Conservation (phyloP, 371 early-diverging fungal genomes). For the Mortierella sp. region DNA sequence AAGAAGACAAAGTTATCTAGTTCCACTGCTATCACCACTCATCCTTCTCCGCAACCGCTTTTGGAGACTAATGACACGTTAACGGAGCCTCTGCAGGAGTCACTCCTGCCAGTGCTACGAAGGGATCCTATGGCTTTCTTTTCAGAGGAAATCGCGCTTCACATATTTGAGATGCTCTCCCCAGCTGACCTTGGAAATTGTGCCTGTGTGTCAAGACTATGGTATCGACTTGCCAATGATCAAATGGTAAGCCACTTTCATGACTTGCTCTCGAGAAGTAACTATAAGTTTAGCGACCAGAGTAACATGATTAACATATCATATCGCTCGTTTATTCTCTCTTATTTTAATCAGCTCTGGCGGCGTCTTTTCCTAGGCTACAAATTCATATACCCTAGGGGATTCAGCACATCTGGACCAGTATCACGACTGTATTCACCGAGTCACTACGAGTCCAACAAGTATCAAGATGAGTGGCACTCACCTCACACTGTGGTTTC, state of each 20-base stretch:
- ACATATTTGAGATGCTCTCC: constrained; percentile 34
- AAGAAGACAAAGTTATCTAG: neutral
- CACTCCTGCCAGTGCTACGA: neutral
- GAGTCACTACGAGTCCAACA: neutral
- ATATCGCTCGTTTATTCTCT: neutral
- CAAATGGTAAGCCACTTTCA: constrained; percentile 29
- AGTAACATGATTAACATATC: neutral
- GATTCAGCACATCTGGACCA: constrained; percentile 2
- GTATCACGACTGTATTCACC: neutral
- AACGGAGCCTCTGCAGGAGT: neutral
- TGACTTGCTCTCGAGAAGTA: neutral
- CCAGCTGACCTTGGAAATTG: constrained; percentile 44
- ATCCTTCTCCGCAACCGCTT: neutral
- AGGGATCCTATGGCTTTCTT: constrained; percentile 43
- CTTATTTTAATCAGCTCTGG: constrained; percentile 29
- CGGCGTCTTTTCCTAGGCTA: constrained; percentile 34
- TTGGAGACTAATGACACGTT: neutral
- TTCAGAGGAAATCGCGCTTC: constrained; percentile 44
- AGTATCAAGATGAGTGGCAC: neutral
- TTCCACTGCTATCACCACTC: neutral
- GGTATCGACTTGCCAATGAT: constrained; percentile 53
- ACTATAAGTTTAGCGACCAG: too few relatives aligned
- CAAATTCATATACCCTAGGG: constrained; percentile 35
- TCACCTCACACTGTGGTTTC: neutral
- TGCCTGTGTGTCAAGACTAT: constrained; percentile 46